These are phyloP conservation scores for Neoboletus brunneissimus DNA, from an alignment of 768 basidiomycete genomes.

Conservation along the genomic window DNA sequence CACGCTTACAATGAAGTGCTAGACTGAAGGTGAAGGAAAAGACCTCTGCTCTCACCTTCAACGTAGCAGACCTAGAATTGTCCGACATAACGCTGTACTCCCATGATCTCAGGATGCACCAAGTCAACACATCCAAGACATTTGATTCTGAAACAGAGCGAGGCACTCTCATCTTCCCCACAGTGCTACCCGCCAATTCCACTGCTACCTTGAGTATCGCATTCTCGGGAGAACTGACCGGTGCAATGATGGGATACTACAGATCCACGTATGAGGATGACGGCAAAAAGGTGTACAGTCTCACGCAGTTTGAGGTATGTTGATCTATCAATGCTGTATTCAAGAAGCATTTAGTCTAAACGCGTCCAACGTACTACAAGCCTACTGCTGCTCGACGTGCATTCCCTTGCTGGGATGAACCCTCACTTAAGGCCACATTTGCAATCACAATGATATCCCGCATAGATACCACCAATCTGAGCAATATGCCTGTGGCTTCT, in stretches of 20 bases:
- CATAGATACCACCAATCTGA: constrained; percentile 68
- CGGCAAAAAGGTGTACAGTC: constrained; percentile 63
- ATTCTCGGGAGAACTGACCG: constrained; percentile 67
- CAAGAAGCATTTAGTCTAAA: neutral
- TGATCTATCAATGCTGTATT: neutral
- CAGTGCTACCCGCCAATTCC: constrained; percentile 59
- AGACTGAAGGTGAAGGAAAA: constrained; percentile 65
- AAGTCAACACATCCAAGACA: constrained; percentile 42
- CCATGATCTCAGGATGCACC: constrained; percentile 49
- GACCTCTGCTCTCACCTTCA: constrained; percentile 62
- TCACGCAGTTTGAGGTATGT: constrained; percentile 86
- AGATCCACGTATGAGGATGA: constrained; percentile 60
- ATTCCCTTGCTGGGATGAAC: constrained; percentile 94
- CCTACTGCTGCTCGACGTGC: constrained; percentile 81
- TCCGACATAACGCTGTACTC: constrained; percentile 55
- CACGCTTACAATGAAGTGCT: neutral
- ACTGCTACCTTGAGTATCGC: constrained; percentile 67
- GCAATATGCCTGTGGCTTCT: constrained; percentile 82
- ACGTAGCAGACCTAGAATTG: constrained; percentile 59
- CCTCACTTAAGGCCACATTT: constrained; percentile 83
- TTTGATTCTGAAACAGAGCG: constrained; percentile 66
- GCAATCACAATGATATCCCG: constrained; percentile 77
- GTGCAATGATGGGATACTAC: constrained; percentile 83
- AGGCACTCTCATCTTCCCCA: constrained; percentile 56
- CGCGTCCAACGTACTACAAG: constrained; percentile 34